phyloP scores from a whole-genome alignment of 148 eudicot species.

The Bassia scoparia region DNA sequence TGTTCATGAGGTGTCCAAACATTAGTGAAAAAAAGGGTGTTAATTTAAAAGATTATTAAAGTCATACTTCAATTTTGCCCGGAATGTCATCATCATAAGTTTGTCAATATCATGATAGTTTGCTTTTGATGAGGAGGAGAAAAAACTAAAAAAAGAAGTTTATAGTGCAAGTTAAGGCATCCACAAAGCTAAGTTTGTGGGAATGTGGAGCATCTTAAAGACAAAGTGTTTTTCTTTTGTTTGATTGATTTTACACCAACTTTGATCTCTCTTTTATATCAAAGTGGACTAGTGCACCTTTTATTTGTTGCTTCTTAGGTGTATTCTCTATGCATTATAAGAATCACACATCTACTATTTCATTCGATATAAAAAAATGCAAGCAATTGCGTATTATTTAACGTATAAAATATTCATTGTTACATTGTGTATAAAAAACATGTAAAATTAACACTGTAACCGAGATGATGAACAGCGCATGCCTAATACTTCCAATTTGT shows the following conservation, averaged over 20 bases:
- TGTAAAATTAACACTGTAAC: no score
- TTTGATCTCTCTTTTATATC: neutral
- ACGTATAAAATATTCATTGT: no score
- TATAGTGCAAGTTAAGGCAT: slow-evolving; percentile 24
- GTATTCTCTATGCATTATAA: neutral
- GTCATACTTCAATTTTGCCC: neutral
- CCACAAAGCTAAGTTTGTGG: slow-evolving; percentile 21
- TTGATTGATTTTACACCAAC: slow-evolving; percentile 28
- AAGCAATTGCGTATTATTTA: no score
- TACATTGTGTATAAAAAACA: no score
- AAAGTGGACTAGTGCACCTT: neutral
- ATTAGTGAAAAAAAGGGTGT: neutral
- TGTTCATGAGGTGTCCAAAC: slow-evolving; percentile 3
- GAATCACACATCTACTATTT: no score
- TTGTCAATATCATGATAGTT: slow-evolving; percentile 12
- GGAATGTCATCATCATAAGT: slow-evolving; percentile 11
- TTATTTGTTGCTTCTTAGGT: slow-evolving; percentile 1
- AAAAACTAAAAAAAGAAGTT: neutral
- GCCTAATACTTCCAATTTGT: no score
- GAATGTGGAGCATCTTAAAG: slow-evolving; percentile 17
- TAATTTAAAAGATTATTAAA: neutral
- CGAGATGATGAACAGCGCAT: no score
- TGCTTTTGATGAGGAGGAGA: neutral
- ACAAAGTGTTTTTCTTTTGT: neutral
- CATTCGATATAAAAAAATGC: no score